Conservation (phyloP, 2,329 filamentous ascomycete genomes). For the Trichoderma aggressivum region DNA sequence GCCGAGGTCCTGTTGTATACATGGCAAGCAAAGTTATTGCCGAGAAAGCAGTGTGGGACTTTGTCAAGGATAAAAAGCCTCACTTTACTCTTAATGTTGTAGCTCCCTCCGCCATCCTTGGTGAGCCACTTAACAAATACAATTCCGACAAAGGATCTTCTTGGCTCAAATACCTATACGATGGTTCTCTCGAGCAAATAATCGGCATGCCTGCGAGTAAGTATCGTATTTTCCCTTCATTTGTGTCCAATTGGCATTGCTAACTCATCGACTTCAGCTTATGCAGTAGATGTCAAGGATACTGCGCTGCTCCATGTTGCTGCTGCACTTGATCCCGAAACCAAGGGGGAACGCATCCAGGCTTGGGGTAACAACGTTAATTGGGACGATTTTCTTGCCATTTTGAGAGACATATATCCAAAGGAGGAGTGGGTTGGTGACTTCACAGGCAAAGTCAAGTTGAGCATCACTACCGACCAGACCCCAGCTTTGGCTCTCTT, state of each 20-base stretch:
- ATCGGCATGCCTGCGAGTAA: not conserved
- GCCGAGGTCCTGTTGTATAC: slow-evolving; percentile 25
- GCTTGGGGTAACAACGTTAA: slow-evolving; percentile 26
- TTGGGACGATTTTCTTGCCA: slow-evolving; percentile 31
- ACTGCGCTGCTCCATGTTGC: slow-evolving; percentile 30
- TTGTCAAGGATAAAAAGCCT: slow-evolving; percentile 26
- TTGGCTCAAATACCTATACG: not conserved
- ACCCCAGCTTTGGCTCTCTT: not conserved
- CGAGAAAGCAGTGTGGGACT: slow-evolving; percentile 33
- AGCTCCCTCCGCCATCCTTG: not conserved
- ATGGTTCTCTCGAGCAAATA: not conserved
- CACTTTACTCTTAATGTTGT: not conserved
- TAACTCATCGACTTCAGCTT: not conserved
- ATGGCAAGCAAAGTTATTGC: slow-evolving; percentile 31
- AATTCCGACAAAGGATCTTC: not conserved
- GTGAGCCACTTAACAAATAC: not conserved
- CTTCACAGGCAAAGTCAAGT: slow-evolving; percentile 14
- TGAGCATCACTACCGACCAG: not conserved
- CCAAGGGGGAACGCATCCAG: slow-evolving; percentile 28
- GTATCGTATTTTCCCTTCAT: not conserved
- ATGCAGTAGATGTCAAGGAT: slow-evolving; percentile 27
- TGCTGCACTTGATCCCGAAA: slow-evolving; percentile 26
- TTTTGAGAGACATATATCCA: slow-evolving; percentile 26
- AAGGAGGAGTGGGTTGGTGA: slow-evolving; percentile 19
- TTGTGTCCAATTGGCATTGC: not conserved